These are phyloP conservation scores for Scedosporium boydii DNA, from an alignment of 2,329 filamentous ascomycete genomes.

Conservation along the genomic window DNA sequence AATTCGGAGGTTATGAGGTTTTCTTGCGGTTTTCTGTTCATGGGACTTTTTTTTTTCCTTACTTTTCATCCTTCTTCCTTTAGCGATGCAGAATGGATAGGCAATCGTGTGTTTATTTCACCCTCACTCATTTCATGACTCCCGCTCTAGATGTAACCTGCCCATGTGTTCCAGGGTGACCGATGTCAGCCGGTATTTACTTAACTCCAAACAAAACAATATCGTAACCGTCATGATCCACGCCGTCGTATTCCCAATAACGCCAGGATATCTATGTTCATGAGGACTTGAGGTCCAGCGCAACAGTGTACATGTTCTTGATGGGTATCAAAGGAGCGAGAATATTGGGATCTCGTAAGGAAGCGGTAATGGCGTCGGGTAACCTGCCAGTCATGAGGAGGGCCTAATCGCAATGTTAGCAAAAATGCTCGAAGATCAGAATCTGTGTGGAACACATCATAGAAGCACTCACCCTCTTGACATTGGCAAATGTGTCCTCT, in stretches of 20 bases:
- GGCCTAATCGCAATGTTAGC: slow-evolving; percentile 24
- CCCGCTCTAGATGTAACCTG: too few relatives aligned
- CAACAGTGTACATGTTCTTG: slow-evolving; percentile 59
- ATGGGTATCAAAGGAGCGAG: slow-evolving; percentile 60
- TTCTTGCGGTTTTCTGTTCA: neutral
- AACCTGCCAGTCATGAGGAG: slow-evolving; percentile 38
- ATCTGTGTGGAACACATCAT: neutral
- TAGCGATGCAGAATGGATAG: neutral
- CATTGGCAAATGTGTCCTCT: slow-evolving; percentile 69
- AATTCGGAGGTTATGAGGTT: neutral
- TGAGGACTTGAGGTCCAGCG: slow-evolving; percentile 10
- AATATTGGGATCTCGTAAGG: slow-evolving; percentile 71
- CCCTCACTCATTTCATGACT: neutral
- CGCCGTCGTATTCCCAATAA: neutral
- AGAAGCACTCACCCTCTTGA: slow-evolving; percentile 52
- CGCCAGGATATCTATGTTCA: neutral
- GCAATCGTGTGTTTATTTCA: neutral
- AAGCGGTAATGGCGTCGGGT: slow-evolving; percentile 65
- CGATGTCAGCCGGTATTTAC: too few relatives aligned
- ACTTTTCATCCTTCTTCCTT: neutral
- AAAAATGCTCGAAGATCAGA: neutral
- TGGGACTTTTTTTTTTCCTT: neutral
- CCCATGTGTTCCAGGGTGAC: too few relatives aligned
- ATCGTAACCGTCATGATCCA: neutral
- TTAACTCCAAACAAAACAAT: neutral